phyloP scores from a whole-genome alignment of 116 monocot genomes.

The Papilionanthe hybrid region DNA sequence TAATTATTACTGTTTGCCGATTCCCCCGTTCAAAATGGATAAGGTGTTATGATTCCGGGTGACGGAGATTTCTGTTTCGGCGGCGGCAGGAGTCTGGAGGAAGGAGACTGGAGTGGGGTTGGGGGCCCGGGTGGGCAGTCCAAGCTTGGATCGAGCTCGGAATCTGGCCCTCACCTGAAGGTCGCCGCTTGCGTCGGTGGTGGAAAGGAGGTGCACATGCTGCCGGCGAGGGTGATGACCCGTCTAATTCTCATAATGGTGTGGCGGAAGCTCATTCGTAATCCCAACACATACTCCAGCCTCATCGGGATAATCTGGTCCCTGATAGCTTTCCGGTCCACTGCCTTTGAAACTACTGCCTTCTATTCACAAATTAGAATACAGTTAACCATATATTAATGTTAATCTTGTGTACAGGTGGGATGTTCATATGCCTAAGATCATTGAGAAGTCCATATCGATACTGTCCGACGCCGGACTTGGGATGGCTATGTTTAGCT shows the following conservation, averaged over 20 bases:
- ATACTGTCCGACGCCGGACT: no score
- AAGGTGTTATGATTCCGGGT: constrained; percentile 10
- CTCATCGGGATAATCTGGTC: constrained; percentile 80
- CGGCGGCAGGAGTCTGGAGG: constrained; percentile 24
- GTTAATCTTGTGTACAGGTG: no score
- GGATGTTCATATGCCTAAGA: no score
- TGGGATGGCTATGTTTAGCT: no score
- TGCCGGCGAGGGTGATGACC: constrained; percentile 78
- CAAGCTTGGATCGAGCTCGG: constrained; percentile 52
- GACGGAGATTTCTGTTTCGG: constrained; percentile 31
- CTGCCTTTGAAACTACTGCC: not conserved
- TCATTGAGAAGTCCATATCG: no score
- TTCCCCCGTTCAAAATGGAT: constrained; percentile 9
- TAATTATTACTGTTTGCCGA: no score
- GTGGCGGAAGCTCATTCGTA: constrained; percentile 80
- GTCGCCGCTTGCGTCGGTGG: not conserved
- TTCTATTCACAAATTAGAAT: no score
- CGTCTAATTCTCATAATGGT: constrained; percentile 87
- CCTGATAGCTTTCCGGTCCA: constrained; percentile 77
- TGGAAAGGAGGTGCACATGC: constrained; percentile 41
- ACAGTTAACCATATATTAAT: no score
- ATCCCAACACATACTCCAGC: constrained; percentile 89
- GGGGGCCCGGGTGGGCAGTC: constrained; percentile 29
- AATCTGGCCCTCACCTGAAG: constrained; percentile 32
- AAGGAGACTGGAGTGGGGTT: constrained; percentile 4